Evolutionary conservation across 164 flowering plant genomes (phyloP).

Genomic region (Santalum album): DNA sequence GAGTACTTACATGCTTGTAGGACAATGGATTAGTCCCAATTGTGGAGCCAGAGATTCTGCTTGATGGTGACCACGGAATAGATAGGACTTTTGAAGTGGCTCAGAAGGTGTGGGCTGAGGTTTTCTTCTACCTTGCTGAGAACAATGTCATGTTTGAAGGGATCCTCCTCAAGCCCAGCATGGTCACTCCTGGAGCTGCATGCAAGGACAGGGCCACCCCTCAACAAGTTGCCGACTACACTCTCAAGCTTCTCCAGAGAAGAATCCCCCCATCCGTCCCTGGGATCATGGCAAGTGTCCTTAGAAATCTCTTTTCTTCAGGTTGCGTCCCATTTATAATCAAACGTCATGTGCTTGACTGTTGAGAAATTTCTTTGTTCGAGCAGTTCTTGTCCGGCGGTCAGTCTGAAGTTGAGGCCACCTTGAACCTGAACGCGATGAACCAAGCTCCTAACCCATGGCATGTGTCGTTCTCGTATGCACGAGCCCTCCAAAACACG

Average conservation of each 20-base stretch:
- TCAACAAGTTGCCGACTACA: slow-evolving; percentile 56
- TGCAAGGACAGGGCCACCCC: slow-evolving; percentile 79
- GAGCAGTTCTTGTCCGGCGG: slow-evolving; percentile 89
- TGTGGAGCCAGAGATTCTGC: slow-evolving; percentile 86
- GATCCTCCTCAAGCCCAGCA: slow-evolving; percentile 86
- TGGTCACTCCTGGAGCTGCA: slow-evolving; percentile 95
- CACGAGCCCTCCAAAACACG: slow-evolving; percentile 87
- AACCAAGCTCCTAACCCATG: slow-evolving; percentile 85
- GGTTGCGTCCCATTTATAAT: neutral
- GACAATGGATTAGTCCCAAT: slow-evolving; percentile 83
- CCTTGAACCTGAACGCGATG: slow-evolving; percentile 84
- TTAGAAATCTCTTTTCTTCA: neutral
- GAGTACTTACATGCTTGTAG: slow-evolving; percentile 15
- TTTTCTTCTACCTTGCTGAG: slow-evolving; percentile 79
- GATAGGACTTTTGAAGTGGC: slow-evolving; percentile 85
- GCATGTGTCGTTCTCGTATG: slow-evolving; percentile 95
- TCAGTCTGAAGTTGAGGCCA: slow-evolving; percentile 93
- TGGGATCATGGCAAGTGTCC: slow-evolving; percentile 70
- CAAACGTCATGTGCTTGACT: neutral
- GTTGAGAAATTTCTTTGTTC: neutral
- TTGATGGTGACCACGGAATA: slow-evolving; percentile 78
- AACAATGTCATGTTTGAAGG: slow-evolving; percentile 79
- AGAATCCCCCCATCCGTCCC: slow-evolving; percentile 86
- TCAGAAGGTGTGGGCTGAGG: slow-evolving; percentile 78
- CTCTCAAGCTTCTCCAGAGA: slow-evolving; percentile 61